Evolutionary conservation across 2,329 filamentous ascomycete species (phyloP).

Genomic region (Stachybotrys chartarum): DNA sequence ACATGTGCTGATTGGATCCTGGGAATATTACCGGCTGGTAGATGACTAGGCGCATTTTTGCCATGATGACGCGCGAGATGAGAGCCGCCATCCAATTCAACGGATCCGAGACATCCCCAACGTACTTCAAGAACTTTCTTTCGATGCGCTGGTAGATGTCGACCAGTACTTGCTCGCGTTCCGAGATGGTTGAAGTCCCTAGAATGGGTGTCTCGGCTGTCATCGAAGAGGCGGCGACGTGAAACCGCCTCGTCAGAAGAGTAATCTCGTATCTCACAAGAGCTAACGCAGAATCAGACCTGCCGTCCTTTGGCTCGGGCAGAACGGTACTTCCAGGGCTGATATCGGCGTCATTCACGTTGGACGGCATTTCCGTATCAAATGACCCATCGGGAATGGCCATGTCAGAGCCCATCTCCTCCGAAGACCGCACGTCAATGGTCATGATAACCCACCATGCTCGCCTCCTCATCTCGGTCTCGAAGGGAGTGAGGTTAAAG

Average conservation of each 20-base stretch:
- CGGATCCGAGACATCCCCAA: slow-evolving; percentile 38
- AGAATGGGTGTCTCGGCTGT: slow-evolving; percentile 20
- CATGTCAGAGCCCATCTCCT: slow-evolving; percentile 44
- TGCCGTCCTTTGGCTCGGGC: slow-evolving; percentile 40
- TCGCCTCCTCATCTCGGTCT: slow-evolving; percentile 52
- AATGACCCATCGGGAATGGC: slow-evolving; percentile 32
- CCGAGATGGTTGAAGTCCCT: slow-evolving; percentile 20
- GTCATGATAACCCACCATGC: slow-evolving; percentile 55
- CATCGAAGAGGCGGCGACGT: slow-evolving; percentile 24
- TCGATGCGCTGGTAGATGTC: slow-evolving; percentile 47
- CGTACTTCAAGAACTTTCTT: slow-evolving; percentile 45
- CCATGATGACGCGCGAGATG: slow-evolving; percentile 63
- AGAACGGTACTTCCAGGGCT: slow-evolving; percentile 36
- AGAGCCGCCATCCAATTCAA: slow-evolving; percentile 64
- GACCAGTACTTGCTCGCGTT: slow-evolving; percentile 39
- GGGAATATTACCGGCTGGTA: slow-evolving; percentile 66
- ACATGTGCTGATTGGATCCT: slow-evolving; percentile 47
- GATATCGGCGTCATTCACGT: slow-evolving; percentile 43
- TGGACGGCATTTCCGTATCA: slow-evolving; percentile 41
- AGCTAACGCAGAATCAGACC: slow-evolving; percentile 43
- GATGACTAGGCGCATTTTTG: slow-evolving; percentile 70
- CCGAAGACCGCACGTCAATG: slow-evolving; percentile 47
- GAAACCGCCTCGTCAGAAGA: slow-evolving; percentile 26
- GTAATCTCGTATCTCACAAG: slow-evolving; percentile 47
- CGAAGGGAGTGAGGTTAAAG: slow-evolving; percentile 47